Evolutionary conservation across 164 flowering plant species (phyloP).

Genomic region (Warburgia ugandensis): DNA sequence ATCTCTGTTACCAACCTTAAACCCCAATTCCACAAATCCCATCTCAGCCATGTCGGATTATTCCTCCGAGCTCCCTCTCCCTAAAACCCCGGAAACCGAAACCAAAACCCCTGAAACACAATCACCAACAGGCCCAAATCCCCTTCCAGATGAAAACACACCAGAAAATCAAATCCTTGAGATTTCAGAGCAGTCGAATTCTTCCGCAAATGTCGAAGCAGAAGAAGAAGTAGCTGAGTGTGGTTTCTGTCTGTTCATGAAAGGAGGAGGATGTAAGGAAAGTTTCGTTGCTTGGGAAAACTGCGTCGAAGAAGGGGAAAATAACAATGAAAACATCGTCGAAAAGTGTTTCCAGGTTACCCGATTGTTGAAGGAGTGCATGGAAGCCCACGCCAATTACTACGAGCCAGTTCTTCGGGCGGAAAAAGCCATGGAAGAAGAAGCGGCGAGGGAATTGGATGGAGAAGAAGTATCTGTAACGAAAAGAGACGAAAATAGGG

Average conservation of each 20-base stretch:
- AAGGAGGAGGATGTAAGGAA: conserved; percentile 82
- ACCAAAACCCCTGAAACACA: no score
- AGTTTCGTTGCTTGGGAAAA: conserved; percentile 67
- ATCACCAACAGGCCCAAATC: no score
- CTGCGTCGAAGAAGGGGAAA: conserved; percentile 69
- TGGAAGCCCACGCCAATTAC: conserved; percentile 77
- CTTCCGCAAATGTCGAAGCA: background rate
- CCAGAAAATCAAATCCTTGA: no score
- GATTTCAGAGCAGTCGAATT: background rate
- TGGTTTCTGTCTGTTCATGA: conserved; percentile 91
- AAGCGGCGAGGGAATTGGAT: conserved; percentile 4
- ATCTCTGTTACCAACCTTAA: background rate
- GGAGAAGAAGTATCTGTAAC: no score
- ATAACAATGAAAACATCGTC: conserved; percentile 57
- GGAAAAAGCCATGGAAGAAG: conserved; percentile 41
- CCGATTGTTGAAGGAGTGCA: conserved; percentile 53
- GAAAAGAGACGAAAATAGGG: no score
- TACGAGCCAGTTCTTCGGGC: conserved; percentile 66
- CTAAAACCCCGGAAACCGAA: no score
- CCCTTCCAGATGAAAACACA: no score
- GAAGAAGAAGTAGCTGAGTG: conserved; percentile 80
- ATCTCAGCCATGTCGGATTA: no score
- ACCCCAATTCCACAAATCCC: background rate
- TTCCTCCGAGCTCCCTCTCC: no score
- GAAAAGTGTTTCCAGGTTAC: conserved; percentile 65